A percentile compares a stretch with the other conserved stretches of the same genome.
Evolutionary conservation across 1,284 basidiomycete species (phyloP).

Genomic region (Sporisorium scitamineum): DNA sequence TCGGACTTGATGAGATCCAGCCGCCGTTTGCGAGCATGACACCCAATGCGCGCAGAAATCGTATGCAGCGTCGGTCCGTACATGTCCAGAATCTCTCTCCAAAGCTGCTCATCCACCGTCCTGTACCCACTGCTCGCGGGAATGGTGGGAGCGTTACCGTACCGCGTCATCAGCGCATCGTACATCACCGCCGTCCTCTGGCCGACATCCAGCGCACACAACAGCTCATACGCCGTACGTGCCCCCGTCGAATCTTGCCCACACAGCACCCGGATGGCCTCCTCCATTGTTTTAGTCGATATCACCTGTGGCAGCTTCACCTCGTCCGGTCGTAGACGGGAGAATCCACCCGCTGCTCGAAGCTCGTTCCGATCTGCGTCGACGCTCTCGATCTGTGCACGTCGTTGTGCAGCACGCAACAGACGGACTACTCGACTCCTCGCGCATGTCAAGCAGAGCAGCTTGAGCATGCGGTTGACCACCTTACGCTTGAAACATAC

Average conservation of each 20-base stretch:
- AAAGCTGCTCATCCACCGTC: slow-evolving; percentile 32
- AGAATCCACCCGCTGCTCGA: slow-evolving; percentile 29
- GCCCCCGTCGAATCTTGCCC: slow-evolving; percentile 24
- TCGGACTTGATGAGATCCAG: slow-evolving; percentile 31
- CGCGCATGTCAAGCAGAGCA: slow-evolving; percentile 25
- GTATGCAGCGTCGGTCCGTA: slow-evolving; percentile 25
- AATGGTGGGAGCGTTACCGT: slow-evolving; percentile 22
- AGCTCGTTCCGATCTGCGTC: slow-evolving; percentile 7
- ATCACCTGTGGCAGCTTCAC: slow-evolving; percentile 23
- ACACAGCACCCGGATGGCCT: slow-evolving; percentile 23
- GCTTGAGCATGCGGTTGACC: slow-evolving; percentile 24
- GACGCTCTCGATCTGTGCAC: slow-evolving; percentile 23
- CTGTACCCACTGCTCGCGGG: neutral
- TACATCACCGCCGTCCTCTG: slow-evolving; percentile 47
- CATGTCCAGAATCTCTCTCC: slow-evolving; percentile 25
- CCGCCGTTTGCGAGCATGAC: slow-evolving; percentile 29
- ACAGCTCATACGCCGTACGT: slow-evolving; percentile 34
- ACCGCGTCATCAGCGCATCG: slow-evolving; percentile 38
- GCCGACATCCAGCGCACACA: slow-evolving; percentile 22
- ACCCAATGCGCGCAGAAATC: slow-evolving; percentile 36
- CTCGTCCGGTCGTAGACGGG: slow-evolving; percentile 6
- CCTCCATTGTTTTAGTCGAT: slow-evolving; percentile 25
- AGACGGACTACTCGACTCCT: slow-evolving; percentile 27
- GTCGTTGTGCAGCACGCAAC: slow-evolving; percentile 18
- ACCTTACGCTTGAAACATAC: slow-evolving; percentile 29